A percentile compares a stretch with the other conserved stretches of the same genome.
Evolutionary conservation across 2,329 filamentous ascomycete species (phyloP).

Genomic region (Trichoderma endophyticum): DNA sequence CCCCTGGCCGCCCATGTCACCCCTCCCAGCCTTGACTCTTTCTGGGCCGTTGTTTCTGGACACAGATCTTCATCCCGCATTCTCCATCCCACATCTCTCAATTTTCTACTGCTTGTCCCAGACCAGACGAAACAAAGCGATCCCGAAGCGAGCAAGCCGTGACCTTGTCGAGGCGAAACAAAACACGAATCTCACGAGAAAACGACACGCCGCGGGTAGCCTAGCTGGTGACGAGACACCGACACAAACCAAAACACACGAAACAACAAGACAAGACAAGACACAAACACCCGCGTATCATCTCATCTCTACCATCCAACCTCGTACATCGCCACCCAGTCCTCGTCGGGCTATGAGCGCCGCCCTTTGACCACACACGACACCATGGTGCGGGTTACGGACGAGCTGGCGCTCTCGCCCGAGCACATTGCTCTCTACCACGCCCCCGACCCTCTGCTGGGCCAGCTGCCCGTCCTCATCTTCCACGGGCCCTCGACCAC

Average conservation of each 20-base stretch:
- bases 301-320: neutral
- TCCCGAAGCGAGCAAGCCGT: neutral
- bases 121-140: neutral
- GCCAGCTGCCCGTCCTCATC: slow-evolving; percentile 76
- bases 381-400: slow-evolving; percentile 83
- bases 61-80: slow-evolving; percentile 13
- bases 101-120: neutral
- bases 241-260: neutral
- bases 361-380: slow-evolving; percentile 35
- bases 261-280: neutral
- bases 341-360: slow-evolving; percentile 22
- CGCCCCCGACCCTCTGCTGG: slow-evolving; percentile 78
- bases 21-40: slow-evolving; percentile 16
- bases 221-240: neutral
- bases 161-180: neutral
- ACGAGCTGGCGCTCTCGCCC: slow-evolving; percentile 73
- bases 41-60: slow-evolving; percentile 10
- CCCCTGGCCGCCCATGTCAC: slow-evolving; percentile 1
- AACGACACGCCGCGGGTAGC: neutral
- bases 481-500: slow-evolving; percentile 92
- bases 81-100: neutral
- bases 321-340: neutral
- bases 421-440: slow-evolving; percentile 86
- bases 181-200: neutral
- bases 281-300: neutral